Evolutionary conservation across 2,329 filamentous ascomycete species (phyloP).

Genomic region (Cytospora paraplurivora): DNA sequence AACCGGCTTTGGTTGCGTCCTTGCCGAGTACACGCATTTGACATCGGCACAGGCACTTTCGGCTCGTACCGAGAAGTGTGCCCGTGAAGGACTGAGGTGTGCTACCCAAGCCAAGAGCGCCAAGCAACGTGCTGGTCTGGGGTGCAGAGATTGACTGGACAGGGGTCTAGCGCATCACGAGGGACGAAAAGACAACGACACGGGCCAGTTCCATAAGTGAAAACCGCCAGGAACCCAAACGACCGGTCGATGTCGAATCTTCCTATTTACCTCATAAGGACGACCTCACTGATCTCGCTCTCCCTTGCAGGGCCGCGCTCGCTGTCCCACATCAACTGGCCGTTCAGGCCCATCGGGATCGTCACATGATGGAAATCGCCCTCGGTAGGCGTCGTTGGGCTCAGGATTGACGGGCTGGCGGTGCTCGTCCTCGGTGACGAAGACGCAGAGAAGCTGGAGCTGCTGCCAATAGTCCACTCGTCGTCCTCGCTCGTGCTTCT

Average conservation of each 20-base stretch:
- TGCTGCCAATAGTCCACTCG: conserved; percentile 88
- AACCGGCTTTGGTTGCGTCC: background rate
- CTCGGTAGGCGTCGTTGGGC: conserved; percentile 49
- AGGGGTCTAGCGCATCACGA: background rate
- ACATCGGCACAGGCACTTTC: background rate
- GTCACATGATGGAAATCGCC: conserved; percentile 39
- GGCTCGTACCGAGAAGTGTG: conserved; percentile 7
- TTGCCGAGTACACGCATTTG: background rate
- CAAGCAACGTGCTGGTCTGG: conserved; percentile 13
- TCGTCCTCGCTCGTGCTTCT: conserved; percentile 64
- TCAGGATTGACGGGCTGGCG: conserved; percentile 52
- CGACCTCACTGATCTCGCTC: conserved; percentile 50
- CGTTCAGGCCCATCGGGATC: conserved; percentile 24
- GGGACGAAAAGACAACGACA: background rate
- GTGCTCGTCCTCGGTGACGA: conserved; percentile 44
- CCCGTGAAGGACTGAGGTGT: background rate
- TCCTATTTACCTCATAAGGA: conserved; percentile 42
- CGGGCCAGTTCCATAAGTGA: background rate
- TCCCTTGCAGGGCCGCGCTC: conserved; percentile 40
- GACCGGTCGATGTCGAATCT: background rate
- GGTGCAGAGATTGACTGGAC: conserved; percentile 44
- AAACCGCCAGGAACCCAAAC: background rate
- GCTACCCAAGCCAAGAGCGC: conserved; percentile 10
- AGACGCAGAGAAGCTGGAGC: conserved; percentile 63
- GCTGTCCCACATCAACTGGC: conserved; percentile 40